Base-by-base conservation (phyloP, 345 rosid genomes). In the Gossypium australe region DNA sequence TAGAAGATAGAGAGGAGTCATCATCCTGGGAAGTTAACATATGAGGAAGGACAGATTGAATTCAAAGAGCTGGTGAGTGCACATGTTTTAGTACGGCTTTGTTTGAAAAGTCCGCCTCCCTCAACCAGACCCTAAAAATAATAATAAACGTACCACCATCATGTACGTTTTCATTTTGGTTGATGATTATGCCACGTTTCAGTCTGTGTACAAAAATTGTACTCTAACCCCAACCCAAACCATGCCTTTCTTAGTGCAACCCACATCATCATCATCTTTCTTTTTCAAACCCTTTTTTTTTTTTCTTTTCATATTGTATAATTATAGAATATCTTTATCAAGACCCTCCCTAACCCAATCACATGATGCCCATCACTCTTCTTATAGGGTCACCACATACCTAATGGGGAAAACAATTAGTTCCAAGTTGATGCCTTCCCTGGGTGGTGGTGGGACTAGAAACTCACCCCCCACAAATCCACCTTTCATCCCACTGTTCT, bases 31-130 rank as follows among this genome's bases (percentile, higher is more conserved):
- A 59, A 67, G 80, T 72, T 0, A 16, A 48, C 45, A 67, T 47
- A 11, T 11, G 73, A 73, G 77, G 77, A 72, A 72, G 80, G 76
- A 66, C 76, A 66, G 67, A 72, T 63, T 63, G n/a, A 53, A 17
- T 53, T 17, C 61, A 20, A 78, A 72, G 41, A 6, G 41, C 41
- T 34, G 38, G 6, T 5, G 7, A 5, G 72, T 44, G 72, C 52
- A 64, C 76, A 64, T 64, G 69, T 20, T 69, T 11, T 44, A 69
- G 72, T 70, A 70, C 73, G 73, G 73, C 27, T 0, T 59, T 27
- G 6, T 47, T 14, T 47, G 22, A 25, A 68, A 68, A 68, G 24
- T 48, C 43, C 17, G 52, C 34, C 68, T 34, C 1, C 41, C 7
- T 5, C 41, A 5, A 34, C 41, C 41, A 34, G 7, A 34, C 41